Evolutionary conservation across 2,329 filamentous ascomycete genomes (phyloP).

Genomic region (Arthroderma sp.): DNA sequence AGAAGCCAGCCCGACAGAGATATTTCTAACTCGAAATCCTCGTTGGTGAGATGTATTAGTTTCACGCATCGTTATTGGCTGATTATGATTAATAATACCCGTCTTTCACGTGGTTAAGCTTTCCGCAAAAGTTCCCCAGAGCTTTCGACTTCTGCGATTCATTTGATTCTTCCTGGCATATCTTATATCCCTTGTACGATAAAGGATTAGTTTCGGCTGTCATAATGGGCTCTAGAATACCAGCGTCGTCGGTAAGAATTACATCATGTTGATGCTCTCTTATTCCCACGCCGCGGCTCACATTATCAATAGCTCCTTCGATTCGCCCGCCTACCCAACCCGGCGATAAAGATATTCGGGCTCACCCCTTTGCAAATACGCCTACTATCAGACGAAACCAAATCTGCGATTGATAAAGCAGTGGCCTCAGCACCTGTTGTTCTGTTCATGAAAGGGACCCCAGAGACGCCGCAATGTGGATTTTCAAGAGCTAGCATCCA

Average conservation of each 20-base stretch:
- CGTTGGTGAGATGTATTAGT: no score
- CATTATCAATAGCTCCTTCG: constrained; percentile 4
- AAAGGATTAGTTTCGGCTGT: background rate
- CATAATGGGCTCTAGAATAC: background rate
- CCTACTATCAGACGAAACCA: constrained; percentile 68
- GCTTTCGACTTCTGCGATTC: background rate
- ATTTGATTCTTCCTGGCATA: background rate
- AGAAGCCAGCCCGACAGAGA: no score
- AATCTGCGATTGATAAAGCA: constrained; percentile 77
- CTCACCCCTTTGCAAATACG: constrained; percentile 11
- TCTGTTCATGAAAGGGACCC: constrained; percentile 98
- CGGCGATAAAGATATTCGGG: background rate
- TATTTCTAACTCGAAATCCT: no score
- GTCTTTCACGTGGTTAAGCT: background rate
- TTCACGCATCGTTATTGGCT: background rate
- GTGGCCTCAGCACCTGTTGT: constrained; percentile 82
- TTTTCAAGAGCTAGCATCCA: constrained; percentile 93
- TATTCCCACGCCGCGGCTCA: background rate
- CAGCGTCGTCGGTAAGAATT: constrained; percentile 1
- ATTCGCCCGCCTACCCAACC: constrained; percentile 1
- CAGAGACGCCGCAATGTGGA: constrained; percentile 88
- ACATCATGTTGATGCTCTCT: background rate
- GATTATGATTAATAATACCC: background rate
- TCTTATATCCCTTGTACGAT: background rate
- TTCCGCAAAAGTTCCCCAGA: background rate